These are phyloP conservation scores for Mallotus nudiflorus DNA, from an alignment of 345 rosid species.

Conservation along the genomic window DNA sequence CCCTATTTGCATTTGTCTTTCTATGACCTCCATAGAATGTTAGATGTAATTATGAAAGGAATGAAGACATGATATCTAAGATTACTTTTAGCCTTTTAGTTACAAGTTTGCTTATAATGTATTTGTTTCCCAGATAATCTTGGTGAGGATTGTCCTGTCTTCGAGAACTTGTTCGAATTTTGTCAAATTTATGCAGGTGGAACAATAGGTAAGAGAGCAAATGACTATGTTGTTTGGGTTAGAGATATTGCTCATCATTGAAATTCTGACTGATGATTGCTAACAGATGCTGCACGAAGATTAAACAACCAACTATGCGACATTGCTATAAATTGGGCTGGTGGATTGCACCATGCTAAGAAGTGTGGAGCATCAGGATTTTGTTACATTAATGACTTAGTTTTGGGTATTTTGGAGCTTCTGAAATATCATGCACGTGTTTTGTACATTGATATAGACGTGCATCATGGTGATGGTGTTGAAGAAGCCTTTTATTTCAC, in stretches of 20 bases:
- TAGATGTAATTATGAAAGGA: background rate
- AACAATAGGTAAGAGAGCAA: slow-evolving; percentile 67
- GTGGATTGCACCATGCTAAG: slow-evolving; percentile 97
- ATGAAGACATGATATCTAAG: background rate
- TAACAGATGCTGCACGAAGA: slow-evolving; percentile 85
- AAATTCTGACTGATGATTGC: slow-evolving; percentile 11
- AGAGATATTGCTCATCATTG: slow-evolving; percentile 2
- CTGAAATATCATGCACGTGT: slow-evolving; percentile 89
- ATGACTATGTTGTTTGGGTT: background rate
- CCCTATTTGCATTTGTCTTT: background rate
- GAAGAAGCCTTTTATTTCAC: slow-evolving; percentile 99
- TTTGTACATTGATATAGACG: slow-evolving; percentile 89
- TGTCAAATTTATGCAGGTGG: slow-evolving; percentile 99
- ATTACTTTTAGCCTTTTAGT: background rate
- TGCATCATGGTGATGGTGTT: slow-evolving; percentile 99
- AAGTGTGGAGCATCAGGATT: slow-evolving; percentile 97
- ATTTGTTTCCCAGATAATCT: slow-evolving; percentile 61
- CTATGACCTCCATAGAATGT: background rate
- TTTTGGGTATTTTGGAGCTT: slow-evolving; percentile 91
- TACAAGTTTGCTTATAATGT: background rate
- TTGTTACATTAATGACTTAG: slow-evolving; percentile 97
- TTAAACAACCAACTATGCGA: slow-evolving; percentile 91
- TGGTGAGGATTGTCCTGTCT: slow-evolving; percentile 98
- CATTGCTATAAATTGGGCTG: slow-evolving; percentile 99
- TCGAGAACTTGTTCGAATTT: slow-evolving; percentile 89